Evolutionary conservation across 805 yeast species (phyloP), one percentile per base, ranked within the genome.

Genomic region (Saccharomycopsis fibuligera): DNA sequence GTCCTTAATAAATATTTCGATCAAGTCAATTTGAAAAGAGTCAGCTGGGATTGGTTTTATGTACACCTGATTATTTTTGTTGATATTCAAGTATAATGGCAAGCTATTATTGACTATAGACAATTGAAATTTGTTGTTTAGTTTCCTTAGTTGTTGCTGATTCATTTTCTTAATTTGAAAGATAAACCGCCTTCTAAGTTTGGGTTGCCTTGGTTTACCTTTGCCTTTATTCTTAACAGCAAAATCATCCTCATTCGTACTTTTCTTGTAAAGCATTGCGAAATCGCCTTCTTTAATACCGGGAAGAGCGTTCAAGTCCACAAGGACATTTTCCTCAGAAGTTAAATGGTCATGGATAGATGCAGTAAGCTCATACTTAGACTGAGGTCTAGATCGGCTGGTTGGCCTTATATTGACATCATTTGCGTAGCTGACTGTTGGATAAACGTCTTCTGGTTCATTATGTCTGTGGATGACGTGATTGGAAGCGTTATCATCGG

Each of bases 1-100:
- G 58, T 93, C 97, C 57, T 81, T 86, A 46, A 88, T 75, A 60
- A 80, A 80, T 4, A 93, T 66, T 59, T 93, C 98, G 3, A 90
- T 76, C 2, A 87, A 74, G 57, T 93, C 96, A 1, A 90, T 84
- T 53, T 78, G 83, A n/a, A 76, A 82, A 1, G 70, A 63, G 5
- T 67, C 64, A 38, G 45, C 35, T 4, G 16, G 17, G 17, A 62
- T 72, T 43, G 66, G 68, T 56, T 70, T 69, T 2, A 90, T 77
- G 56, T 73, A 69, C 2, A 87, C 90, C 30, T 72, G 74, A 25
- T 84, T 74, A 49, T 96, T 68, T 0, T 86, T 74, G 4, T 87
- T 79, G 14, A 91, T 62, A 39, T 79, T 86, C 54, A 91, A 59
- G 4, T 76, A 58, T 5, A 72, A 65, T 46, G 79, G 86, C 12